Evolutionary conservation across 805 yeast species (phyloP).

Genomic region (Clavispora carvajalis): DNA sequence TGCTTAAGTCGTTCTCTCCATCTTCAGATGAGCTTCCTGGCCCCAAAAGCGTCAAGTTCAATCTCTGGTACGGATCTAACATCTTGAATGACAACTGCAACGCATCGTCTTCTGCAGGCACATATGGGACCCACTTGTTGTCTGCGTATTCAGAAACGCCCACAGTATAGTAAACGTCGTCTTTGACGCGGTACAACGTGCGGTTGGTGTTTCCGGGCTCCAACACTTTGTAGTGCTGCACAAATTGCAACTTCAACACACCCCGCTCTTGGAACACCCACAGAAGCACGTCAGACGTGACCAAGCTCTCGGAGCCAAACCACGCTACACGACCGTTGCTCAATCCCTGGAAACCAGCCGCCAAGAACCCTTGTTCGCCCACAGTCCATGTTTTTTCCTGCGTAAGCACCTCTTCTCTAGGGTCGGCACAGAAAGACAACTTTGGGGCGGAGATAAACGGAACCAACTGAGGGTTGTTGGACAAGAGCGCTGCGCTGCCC

Average conservation of each 20-base stretch:
- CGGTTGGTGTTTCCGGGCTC: slow-evolving; percentile 31
- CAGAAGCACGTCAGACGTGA: slow-evolving; percentile 29
- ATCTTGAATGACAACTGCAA: slow-evolving; percentile 80
- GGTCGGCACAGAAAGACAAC: slow-evolving; percentile 53
- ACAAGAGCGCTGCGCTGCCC: slow-evolving; percentile 67
- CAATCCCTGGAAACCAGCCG: slow-evolving; percentile 73
- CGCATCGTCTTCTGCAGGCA: slow-evolving; percentile 35
- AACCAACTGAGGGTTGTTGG: slow-evolving; percentile 61
- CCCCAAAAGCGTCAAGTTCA: slow-evolving; percentile 48
- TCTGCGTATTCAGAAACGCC: slow-evolving; percentile 42
- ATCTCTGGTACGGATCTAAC: slow-evolving; percentile 93
- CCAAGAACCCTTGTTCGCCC: slow-evolving; percentile 73
- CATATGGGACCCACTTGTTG: slow-evolving; percentile 67
- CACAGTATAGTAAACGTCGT: slow-evolving; percentile 53
- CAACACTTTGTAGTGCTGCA: slow-evolving; percentile 50
- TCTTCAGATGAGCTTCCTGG: slow-evolving; percentile 29
- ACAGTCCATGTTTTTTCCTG: slow-evolving; percentile 61
- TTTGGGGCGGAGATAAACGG: slow-evolving; percentile 67
- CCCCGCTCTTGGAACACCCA: slow-evolving; percentile 77
- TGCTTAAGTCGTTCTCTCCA: slow-evolving; percentile 41
- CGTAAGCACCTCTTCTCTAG: slow-evolving; percentile 40
- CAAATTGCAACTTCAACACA: slow-evolving; percentile 52
- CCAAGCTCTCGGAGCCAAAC: slow-evolving; percentile 65
- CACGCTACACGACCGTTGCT: slow-evolving; percentile 75
- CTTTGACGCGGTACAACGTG: slow-evolving; percentile 66